Percentiles rank a stretch among this genome's conserved stretches.
phyloP scores from a whole-genome alignment of 257 asterid genomes.

The Gentiana straminea region DNA sequence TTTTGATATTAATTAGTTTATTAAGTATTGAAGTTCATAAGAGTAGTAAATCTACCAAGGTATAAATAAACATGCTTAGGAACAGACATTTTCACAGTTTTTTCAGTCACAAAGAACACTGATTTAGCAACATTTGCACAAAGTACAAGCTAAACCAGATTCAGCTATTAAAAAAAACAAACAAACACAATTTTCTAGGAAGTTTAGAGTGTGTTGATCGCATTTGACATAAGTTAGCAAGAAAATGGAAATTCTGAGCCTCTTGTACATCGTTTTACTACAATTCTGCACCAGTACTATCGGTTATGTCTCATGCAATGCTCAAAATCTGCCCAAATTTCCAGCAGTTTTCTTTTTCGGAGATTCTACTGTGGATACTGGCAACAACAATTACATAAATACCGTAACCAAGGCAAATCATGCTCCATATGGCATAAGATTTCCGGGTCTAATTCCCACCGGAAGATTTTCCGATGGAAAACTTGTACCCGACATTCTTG shows the following conservation, averaged over 20 bases:
- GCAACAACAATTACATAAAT: constrained; percentile 60
- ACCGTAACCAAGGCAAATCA: constrained; percentile 35
- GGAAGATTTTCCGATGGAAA: constrained; percentile 72
- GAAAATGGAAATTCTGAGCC: constrained; percentile 11
- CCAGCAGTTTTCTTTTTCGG: constrained; percentile 48
- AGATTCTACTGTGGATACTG: constrained; percentile 57
- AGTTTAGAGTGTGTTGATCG: neutral
- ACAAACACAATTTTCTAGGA: neutral
- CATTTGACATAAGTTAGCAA: neutral
- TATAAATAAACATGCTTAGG: no score
- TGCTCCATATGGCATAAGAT: constrained; percentile 45
- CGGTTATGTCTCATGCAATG: constrained; percentile 5
- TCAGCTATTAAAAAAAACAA: neutral
- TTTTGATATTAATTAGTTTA: no score
- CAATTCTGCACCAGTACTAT: constrained; percentile 10
- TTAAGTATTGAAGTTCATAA: no score
- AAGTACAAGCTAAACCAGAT: neutral
- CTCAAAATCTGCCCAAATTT: constrained; percentile 16
- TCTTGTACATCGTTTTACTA: constrained; percentile 14
- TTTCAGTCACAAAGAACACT: neutral
- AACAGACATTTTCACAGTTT: neutral
- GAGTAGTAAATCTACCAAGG: no score
- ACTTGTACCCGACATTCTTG: constrained; percentile 57
- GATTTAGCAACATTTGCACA: neutral
- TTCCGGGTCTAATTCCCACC: constrained; percentile 37